Evolutionary conservation across 805 yeast species (phyloP), one percentile per base, ranked within the genome.

Genomic region (Ogataea paradorogensis): DNA sequence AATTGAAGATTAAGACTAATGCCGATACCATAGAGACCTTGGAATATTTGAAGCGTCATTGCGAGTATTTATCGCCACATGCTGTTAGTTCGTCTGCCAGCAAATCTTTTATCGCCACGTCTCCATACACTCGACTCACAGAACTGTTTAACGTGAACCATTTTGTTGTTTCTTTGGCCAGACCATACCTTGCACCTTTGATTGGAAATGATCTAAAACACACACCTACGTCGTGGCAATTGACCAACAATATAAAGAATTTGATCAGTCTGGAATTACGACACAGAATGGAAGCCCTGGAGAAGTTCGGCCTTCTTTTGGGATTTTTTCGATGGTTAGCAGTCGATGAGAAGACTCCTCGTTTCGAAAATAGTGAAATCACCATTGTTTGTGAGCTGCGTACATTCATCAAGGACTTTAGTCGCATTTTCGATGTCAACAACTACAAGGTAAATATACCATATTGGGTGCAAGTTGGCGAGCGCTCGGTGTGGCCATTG

Each of bases 91-190:
- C 53, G 11, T 21, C 53, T 38, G 21, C 47, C 15, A 15, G 49
- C 42, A 37, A 45, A 24, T 33, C 48, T 18, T 50, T 47, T 26
- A 44, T 52, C 1, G 51, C 74, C 28, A 53, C 49, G 9, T 78
- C 83, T 9, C 96, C 97, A 0, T 91, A 91, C 57, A 84, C 93
- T 1, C 69, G 96, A 39, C 71, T 91, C 33, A 84, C 96, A 0
- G 98, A 93, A 59, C 71, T 91, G 43, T 93, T 91, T 68, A 93
- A 93, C 53, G 98, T 93, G 16, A 93, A 93, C 62, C 95, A 90
- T 61, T 91, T 88, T 56, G 72, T 93, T 22, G 90, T 90, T 1
- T 86, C 96, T 15, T 70, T 91, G 48, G 96, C 98, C 7, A 73
- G 97, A 46, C 97, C 98, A 0, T 93, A 91, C 55, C 67, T 91